Percentiles rank a stretch among this genome's conserved stretches.
phyloP scores from a whole-genome alignment of 345 rosid species.

The Syzygium aqueum region DNA sequence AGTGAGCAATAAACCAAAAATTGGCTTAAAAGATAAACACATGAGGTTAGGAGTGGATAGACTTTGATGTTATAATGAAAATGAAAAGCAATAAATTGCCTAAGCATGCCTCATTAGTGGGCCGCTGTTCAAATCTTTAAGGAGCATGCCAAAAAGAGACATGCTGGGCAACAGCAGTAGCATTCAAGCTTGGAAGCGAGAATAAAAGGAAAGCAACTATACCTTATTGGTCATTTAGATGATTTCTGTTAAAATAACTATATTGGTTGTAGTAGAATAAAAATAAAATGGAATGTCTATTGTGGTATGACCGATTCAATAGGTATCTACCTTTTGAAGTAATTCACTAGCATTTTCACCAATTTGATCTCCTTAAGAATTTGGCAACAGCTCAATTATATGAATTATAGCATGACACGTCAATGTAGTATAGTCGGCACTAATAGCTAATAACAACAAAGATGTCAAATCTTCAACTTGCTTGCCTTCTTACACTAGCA shows the following conservation, averaged over 20 bases:
- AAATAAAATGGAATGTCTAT: background rate
- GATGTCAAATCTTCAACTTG: background rate
- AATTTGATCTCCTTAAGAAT: background rate
- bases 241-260: background rate
- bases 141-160: background rate
- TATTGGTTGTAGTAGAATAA: background rate
- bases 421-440: background rate
- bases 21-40: background rate
- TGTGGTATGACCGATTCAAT: background rate
- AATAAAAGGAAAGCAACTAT: background rate
- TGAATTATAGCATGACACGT: background rate
- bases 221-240: background rate
- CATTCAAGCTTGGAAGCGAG: background rate
- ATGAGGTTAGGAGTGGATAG: background rate
- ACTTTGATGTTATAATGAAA: background rate
- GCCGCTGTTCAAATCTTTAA: background rate
- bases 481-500: background rate
- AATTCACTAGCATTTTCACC: background rate
- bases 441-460: background rate
- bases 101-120: background rate
- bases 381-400: background rate
- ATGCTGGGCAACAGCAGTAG: background rate
- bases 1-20: background rate
- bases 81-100: background rate
- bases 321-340: background rate